Evolutionary conservation across 192 early-diverging fungal genomes (phyloP), one percentile per base, ranked within the genome.

Genomic region (Coemansia sp.): DNA sequence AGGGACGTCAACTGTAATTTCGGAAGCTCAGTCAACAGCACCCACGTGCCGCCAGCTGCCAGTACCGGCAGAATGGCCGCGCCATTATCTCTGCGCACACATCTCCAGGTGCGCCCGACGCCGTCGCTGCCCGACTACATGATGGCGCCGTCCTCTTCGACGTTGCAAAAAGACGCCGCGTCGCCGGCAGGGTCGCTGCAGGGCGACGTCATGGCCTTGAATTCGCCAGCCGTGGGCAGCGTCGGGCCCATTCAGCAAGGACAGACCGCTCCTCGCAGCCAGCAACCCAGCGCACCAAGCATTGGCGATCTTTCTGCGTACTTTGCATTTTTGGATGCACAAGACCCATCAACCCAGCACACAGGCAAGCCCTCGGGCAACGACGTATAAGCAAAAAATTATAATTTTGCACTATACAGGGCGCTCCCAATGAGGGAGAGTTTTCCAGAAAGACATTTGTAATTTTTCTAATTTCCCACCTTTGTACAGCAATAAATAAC

Each of bases 301-400:
- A 66, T 58, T 49, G 64, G 60, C 57, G 76, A 79, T 60, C 62
- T 79, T 37, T 73, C 71, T 25, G 56, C 67, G 21, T 79, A 67
- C 53, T 67, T 79, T 55, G 52, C 76, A 27, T 73, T 73, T 62
- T 49, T 68, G 32, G 71, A 70, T 25, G 56, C 70, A 19, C 66
- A 64, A 24, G 43, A 57, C 29, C 64, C 50, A 10, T 37, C 60
- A 5, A 38, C 17, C 47, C 56, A 41, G 68, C 25, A 49, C 19
- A 32, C 60, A 27, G 35, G 37, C 62, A 53, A 22, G 48, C 47
- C 52, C 27, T 39, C 66, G 12, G 61, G 38, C 32, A 19, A 38
- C 60, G 22, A 35, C 14, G n/a, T 21, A 3, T 56, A 17, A 24
- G 23, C 41, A 39, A 32, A 59, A 21, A 32, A 24, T 45, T 22